These are phyloP conservation scores for Scutellaria minor DNA, from an alignment of 257 asterid species.

Conservation along the genomic window DNA sequence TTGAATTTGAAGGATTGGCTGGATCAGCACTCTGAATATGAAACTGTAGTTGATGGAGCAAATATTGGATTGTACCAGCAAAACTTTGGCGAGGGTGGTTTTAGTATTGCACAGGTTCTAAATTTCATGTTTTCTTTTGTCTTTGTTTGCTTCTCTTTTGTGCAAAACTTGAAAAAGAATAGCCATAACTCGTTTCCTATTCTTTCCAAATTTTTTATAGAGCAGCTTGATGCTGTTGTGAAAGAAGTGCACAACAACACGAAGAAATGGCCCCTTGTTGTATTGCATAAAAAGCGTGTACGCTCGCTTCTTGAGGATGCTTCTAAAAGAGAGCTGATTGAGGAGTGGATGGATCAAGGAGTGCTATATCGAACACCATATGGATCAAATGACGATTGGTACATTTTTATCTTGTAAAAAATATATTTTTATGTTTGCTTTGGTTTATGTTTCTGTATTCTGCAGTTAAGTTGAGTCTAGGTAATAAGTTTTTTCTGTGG, in stretches of 20 bases:
- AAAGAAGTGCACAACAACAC: slow-evolving; percentile 61
- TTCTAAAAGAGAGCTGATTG: slow-evolving; percentile 66
- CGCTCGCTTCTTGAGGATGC: slow-evolving; percentile 72
- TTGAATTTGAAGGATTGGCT: slow-evolving; percentile 75
- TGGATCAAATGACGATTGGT: slow-evolving; percentile 99
- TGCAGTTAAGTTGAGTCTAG: background rate
- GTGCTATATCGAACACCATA: slow-evolving; percentile 80
- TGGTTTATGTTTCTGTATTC: background rate
- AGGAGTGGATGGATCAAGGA: slow-evolving; percentile 73
- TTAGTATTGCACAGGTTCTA: slow-evolving; percentile 81
- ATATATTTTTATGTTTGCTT: background rate
- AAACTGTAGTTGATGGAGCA: slow-evolving; percentile 92
- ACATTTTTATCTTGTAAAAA: slow-evolving; percentile 22
- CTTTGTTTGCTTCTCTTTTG: slow-evolving; percentile 18
- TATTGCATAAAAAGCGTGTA: slow-evolving; percentile 82
- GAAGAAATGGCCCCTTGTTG: slow-evolving; percentile 76
- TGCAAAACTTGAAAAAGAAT: background rate
- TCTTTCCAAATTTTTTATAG: slow-evolving; percentile 48
- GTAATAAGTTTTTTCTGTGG: background rate
- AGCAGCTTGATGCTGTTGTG: slow-evolving; percentile 94
- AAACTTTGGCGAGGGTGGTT: slow-evolving; percentile 89
- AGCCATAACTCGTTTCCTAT: slow-evolving; percentile 24
- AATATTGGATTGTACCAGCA: slow-evolving; percentile 88
- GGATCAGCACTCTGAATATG: slow-evolving; percentile 68
- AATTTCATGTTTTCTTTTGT: slow-evolving; percentile 12